Base-by-base conservation (phyloP, 1,139 yeast species). In the Kurtzmaniella quercitrusa region DNA sequence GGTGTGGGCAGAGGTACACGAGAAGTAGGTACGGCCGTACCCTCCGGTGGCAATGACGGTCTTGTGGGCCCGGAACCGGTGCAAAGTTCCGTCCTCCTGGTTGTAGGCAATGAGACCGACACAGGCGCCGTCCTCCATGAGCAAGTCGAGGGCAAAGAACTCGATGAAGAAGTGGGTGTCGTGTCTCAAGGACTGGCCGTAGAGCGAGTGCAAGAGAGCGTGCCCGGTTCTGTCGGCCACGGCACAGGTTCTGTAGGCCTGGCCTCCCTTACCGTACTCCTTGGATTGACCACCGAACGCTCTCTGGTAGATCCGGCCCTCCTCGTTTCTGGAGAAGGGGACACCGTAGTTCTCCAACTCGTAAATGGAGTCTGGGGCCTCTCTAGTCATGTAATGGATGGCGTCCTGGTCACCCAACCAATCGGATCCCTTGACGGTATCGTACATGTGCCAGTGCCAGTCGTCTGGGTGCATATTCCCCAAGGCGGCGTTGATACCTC, bases 381-480 rank as follows among this genome's bases (percentile, higher is more conserved):
- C 98, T 66, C 91, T 84, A 50, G 98, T 91, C 98, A 93, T 93
- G 75, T 93, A 93, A 71, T 93, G 98, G 65, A 93, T 93, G 46
- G 98, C 96, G 63, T 93, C 98, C 73, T 93, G 98, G 72, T 93
- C 98, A 59, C 98, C 98, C 52, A 93, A 81, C 98, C 98, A 93
- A 73, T 93, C 98, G n/a, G 97, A 90, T 52, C 98, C 98, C 74
- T 93, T 93, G 59, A 93, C 98, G 60, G 98, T 93, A 64, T 93
- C 98, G 71, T 91, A 91, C 96, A 93, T 91, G 71, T 93, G 98
- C 98, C 98, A 93, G 68, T 88, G 94, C 98, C 98, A 93, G 74
- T 91, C 93, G 68, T 93, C 98, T 56, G 80, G 77, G 74, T 94
- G 98, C 96, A 93, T 91, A 77, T 93, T 93, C 55, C 95, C 93